Conservation (phyloP, 2,329 filamentous ascomycete species). For the Chaetothyriales sp. region DNA sequence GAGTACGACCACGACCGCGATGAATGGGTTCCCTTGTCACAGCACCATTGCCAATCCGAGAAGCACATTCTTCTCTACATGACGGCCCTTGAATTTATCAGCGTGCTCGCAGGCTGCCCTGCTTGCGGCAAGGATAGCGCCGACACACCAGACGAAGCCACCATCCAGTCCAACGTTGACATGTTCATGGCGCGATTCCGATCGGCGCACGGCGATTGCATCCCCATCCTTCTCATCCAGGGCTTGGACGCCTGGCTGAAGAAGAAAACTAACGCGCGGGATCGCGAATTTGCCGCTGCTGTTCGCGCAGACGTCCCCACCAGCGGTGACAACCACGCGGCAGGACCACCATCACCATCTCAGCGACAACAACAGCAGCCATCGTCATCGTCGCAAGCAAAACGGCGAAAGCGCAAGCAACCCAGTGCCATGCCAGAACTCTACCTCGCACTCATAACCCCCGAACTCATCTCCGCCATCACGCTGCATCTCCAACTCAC, state of each 20-base stretch:
- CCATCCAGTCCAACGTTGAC: slow-evolving; percentile 40
- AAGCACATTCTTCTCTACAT: slow-evolving; percentile 50
- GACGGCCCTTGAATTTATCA: slow-evolving; percentile 51
- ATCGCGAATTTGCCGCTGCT: slow-evolving; percentile 53
- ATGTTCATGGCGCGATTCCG: slow-evolving; percentile 45
- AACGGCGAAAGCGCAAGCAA: slow-evolving; percentile 28
- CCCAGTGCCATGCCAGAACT: slow-evolving; percentile 24
- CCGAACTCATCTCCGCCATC: slow-evolving; percentile 57
- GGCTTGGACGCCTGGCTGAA: slow-evolving; percentile 53
- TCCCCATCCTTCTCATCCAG: slow-evolving; percentile 58
- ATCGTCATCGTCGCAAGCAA: slow-evolving; percentile 16
- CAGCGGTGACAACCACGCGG: slow-evolving; percentile 11
- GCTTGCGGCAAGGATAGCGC: slow-evolving; percentile 20
- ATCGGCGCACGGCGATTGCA: slow-evolving; percentile 38
- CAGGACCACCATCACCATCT: neutral
- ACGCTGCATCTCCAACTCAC: slow-evolving; percentile 56
- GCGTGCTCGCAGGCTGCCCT: slow-evolving; percentile 30
- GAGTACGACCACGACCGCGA: slow-evolving; percentile 47
- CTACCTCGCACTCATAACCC: slow-evolving; percentile 41
- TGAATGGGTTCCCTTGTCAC: slow-evolving; percentile 48
- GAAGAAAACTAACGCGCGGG: slow-evolving; percentile 54
- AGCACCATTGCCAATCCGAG: neutral
- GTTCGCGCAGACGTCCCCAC: slow-evolving; percentile 39
- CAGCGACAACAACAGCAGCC: slow-evolving; percentile 8
- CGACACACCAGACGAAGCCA: slow-evolving; percentile 7